These are phyloP conservation scores for Cerioporus squamosus DNA, from an alignment of 1,284 basidiomycete species.

Conservation along the genomic window DNA sequence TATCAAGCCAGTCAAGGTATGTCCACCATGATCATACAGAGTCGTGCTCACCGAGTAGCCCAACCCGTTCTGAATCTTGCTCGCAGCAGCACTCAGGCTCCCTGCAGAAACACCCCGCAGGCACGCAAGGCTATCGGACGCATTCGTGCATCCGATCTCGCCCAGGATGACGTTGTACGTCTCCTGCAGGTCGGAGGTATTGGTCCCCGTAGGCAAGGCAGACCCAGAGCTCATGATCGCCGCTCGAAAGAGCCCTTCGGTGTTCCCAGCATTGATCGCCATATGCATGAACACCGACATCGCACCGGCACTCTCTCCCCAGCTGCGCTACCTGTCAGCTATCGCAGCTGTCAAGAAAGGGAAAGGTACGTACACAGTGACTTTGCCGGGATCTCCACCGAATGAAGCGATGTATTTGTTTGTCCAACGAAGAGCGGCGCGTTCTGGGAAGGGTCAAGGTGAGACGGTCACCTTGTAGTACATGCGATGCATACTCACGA, in stretches of 20 bases:
- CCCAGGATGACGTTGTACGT: conserved; percentile 40
- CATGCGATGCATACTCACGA: too few species aligned
- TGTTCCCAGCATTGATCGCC: conserved; percentile 36
- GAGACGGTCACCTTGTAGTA: too few species aligned
- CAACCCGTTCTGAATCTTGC: neutral
- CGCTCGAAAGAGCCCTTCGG: conserved; percentile 40
- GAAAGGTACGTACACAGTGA: conserved; percentile 30
- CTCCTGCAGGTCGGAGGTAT: conserved; percentile 34
- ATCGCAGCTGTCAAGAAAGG: too few species aligned
- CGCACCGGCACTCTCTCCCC: conserved; percentile 47
- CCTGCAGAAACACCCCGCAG: neutral
- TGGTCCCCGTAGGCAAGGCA: conserved; percentile 32
- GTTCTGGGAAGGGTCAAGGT: too few species aligned
- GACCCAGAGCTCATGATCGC: conserved; percentile 43
- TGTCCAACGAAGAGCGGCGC: conserved; percentile 58
- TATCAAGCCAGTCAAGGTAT: neutral
- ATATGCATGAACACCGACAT: conserved; percentile 39
- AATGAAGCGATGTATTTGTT: conserved; percentile 45
- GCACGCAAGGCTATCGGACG: conserved; percentile 15
- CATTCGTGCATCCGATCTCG: conserved; percentile 33
- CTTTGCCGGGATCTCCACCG: conserved; percentile 44
- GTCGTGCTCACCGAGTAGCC: too few species aligned
- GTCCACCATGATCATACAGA: too few species aligned
- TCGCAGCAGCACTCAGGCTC: neutral
- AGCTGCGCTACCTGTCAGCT: conserved; percentile 22